Evolutionary conservation across 805 yeast species (phyloP).

Genomic region (Candida xiaguanensis): DNA sequence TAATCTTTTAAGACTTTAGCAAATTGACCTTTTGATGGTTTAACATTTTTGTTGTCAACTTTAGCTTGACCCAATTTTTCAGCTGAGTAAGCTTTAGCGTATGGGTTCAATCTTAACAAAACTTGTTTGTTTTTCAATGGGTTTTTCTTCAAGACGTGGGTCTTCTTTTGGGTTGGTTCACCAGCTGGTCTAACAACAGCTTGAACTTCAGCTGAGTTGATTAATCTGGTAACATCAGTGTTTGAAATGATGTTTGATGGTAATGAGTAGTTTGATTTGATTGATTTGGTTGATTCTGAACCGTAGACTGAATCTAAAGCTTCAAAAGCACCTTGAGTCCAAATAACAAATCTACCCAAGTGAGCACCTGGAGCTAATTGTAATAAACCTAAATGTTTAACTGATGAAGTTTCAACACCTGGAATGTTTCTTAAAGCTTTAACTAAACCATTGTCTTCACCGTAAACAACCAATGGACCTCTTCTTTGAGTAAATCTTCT

Average conservation of each 20-base stretch:
- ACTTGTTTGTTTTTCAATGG: conserved; percentile 96
- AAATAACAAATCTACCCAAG: conserved; percentile 98
- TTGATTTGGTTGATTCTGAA: conserved; percentile 77
- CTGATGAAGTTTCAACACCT: conserved; percentile 98
- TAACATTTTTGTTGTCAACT: conserved; percentile 59
- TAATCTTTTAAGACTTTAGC: conserved; percentile 57
- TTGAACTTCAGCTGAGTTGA: conserved; percentile 99
- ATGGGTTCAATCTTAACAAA: conserved; percentile 97
- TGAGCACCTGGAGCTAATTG: conserved; percentile 99
- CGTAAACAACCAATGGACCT: conserved; percentile 99
- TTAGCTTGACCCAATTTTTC: conserved; percentile 85
- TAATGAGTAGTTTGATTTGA: conserved; percentile 86
- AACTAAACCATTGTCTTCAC: conserved; percentile 94
- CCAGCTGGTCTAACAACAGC: conserved; percentile 96
- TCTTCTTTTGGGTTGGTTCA: conserved; percentile 87
- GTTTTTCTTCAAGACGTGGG: conserved; percentile 97
- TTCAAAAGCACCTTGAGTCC: conserved; percentile 99
- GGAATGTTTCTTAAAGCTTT: conserved; percentile 99
- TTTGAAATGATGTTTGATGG: conserved; percentile 93
- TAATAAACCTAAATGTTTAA: conserved; percentile 86
- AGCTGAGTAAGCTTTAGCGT: conserved; percentile 95
- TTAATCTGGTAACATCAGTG: conserved; percentile 94
- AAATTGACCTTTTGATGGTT: conserved; percentile 73
- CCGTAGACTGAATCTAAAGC: conserved; percentile 97
- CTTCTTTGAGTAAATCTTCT: conserved; percentile 99